phyloP scores from a whole-genome alignment of 257 asterid species.

The Penstemon newberryi region DNA sequence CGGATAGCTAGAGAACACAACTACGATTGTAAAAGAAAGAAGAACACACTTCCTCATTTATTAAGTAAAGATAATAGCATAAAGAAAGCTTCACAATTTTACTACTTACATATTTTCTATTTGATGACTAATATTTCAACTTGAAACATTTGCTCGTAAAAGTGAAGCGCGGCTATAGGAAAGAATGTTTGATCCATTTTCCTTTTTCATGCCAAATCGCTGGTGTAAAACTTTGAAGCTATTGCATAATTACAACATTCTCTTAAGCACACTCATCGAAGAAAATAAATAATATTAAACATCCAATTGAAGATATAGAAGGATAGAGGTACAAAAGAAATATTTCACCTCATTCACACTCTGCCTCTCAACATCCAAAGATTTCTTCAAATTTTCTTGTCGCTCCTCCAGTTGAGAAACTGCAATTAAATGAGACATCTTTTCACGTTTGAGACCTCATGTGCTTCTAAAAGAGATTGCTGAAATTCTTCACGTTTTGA shows the following conservation, averaged over 20 bases:
- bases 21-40: no score
- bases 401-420: slow-evolving; percentile 74
- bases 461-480: slow-evolving; percentile 59
- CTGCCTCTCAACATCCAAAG: slow-evolving; percentile 67
- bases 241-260: background rate
- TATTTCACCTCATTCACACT: slow-evolving; percentile 62
- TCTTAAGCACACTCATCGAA: background rate
- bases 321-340: background rate
- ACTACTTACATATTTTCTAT: background rate
- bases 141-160: background rate
- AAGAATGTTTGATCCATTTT: background rate
- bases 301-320: background rate
- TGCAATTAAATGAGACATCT: slow-evolving; percentile 61
- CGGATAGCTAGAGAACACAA: no score
- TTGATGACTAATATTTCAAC: background rate
- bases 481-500: slow-evolving; percentile 58
- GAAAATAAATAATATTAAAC: background rate
- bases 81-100: background rate
- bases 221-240: no score
- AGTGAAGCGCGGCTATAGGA: background rate
- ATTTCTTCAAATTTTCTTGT: slow-evolving; percentile 61
- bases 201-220: no score
- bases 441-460: slow-evolving; percentile 80
- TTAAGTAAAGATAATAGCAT: background rate
- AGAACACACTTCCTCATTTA: background rate